Evolutionary conservation across 1,139 yeast species (phyloP).

Genomic region (Blastobotrys capitulatus): DNA sequence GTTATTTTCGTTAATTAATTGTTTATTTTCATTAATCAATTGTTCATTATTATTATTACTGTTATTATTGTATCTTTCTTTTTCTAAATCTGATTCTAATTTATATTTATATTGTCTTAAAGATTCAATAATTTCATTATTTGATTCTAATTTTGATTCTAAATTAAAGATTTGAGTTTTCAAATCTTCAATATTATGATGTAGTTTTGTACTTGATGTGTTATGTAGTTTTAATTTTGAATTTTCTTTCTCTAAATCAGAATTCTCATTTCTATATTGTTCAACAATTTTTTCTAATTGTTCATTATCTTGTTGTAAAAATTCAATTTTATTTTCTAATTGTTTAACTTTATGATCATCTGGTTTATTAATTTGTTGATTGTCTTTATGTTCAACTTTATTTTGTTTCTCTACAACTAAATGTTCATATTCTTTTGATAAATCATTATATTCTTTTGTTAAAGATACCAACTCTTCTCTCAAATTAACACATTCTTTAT

Average conservation of each 20-base stretch:
- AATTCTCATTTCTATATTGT: background rate
- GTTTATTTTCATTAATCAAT: no score
- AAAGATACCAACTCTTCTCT: conserved; percentile 17
- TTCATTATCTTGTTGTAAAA: background rate
- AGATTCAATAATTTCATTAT: background rate
- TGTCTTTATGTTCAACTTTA: background rate
- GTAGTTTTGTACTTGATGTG: background rate
- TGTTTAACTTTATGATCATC: no score
- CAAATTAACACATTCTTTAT: conserved; percentile 17
- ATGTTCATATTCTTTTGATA: conserved; percentile 13
- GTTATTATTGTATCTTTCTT: background rate
- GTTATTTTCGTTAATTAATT: no score
- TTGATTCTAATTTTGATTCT: background rate
- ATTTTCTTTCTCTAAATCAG: background rate
- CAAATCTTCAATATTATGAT: background rate
- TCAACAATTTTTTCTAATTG: background rate
- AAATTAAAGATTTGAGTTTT: background rate
- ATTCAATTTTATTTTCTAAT: background rate
- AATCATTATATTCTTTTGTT: conserved; percentile 14
- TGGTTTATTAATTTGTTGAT: no score
- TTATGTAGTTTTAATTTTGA: background rate
- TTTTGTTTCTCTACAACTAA: background rate
- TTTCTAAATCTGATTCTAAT: background rate
- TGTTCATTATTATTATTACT: no score
- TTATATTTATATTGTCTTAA: background rate